A percentile compares a stretch with the other conserved stretches of the same genome.
Conservation (phyloP, 768 basidiomycete species). For the Termitomyces eurrhizus region DNA sequence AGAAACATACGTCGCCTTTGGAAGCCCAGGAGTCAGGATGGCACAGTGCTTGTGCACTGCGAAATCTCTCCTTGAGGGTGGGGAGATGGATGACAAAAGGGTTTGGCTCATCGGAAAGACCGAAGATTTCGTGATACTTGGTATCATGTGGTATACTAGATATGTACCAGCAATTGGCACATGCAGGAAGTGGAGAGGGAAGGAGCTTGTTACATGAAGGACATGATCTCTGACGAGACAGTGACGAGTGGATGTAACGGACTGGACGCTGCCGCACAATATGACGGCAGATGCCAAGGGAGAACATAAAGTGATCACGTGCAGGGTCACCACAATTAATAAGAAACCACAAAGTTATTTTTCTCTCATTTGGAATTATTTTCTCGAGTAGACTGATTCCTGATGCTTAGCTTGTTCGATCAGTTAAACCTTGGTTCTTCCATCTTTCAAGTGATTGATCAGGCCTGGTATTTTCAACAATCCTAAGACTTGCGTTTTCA, state of each 20-base stretch:
- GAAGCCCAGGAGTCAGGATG: constrained; percentile 88
- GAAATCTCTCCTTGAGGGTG: constrained; percentile 61
- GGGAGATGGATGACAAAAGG: constrained; percentile 66
- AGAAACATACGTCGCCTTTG: constrained; percentile 48
- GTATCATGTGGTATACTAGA: constrained; percentile 49
- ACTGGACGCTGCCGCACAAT: constrained; percentile 7
- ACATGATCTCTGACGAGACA: constrained; percentile 33
- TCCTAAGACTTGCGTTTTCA: neutral
- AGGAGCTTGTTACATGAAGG: constrained; percentile 60
- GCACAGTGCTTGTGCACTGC: constrained; percentile 67
- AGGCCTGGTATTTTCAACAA: no score
- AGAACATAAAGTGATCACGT: constrained; percentile 7
- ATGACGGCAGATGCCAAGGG: constrained; percentile 7
- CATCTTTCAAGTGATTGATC: no score
- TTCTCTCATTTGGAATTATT: no score
- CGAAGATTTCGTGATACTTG: constrained; percentile 68
- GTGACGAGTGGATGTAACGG: constrained; percentile 10
- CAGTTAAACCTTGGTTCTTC: no score
- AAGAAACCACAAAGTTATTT: no score
- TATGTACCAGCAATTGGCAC: constrained; percentile 68
- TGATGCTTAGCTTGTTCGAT: no score
- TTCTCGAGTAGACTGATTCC: no score
- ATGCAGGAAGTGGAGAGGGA: constrained; percentile 68
- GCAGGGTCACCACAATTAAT: neutral
- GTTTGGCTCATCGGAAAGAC: constrained; percentile 56